Evolutionary conservation across 495 filamentous ascomycete genomes (phyloP), one percentile per base, ranked within the genome.

Genomic region (Aspergillus kassunensis): DNA sequence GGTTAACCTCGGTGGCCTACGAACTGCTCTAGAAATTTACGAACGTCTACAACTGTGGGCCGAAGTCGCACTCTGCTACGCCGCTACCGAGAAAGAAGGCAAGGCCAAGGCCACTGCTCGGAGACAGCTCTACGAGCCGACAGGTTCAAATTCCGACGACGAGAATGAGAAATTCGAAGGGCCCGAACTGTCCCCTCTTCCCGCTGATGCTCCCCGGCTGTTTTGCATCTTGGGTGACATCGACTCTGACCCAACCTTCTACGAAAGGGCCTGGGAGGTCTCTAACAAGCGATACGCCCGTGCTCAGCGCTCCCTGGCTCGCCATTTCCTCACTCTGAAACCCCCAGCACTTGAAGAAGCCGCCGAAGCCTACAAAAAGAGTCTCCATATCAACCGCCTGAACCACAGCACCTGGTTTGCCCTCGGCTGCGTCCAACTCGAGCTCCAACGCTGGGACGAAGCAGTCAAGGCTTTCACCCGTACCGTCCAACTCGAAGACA

Each of bases 181-280:
- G 0, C 76, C 81, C 2, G 83, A 87, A 65, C 76, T 82, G 6
- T 69, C 75, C 0, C 84, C 89, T 3, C 70, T 89, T 7, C 90
- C 93, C 0, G 75, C 82, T 2, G 85, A 97, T 66, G 91, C 95
- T 3, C 89, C 93, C 0, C 80, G 93, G 0, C 71, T 97, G 4
- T 92, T 89, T 73, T 97, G 92, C 63, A 97, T 99, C 50, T 72
- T 99, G 2, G 93, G 95, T 16, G 93, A 99, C 55, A 77, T 99
- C 30, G 88, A 92, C 47, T 75, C 84, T 15, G 78, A 91, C 29
- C 78, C 84, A 1, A 65, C 56, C 11, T 80, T 87, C 68, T 97
- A 93, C 70, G 82, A 89, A 55, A 84, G 85, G 10, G 91, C 93
- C 0, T 99, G 93, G 93, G 83, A 87, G 6, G 83, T 96, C 29